Conservation (phyloP, 2,329 filamentous ascomycete species). For the Phaeosphaeriaceae sp. region DNA sequence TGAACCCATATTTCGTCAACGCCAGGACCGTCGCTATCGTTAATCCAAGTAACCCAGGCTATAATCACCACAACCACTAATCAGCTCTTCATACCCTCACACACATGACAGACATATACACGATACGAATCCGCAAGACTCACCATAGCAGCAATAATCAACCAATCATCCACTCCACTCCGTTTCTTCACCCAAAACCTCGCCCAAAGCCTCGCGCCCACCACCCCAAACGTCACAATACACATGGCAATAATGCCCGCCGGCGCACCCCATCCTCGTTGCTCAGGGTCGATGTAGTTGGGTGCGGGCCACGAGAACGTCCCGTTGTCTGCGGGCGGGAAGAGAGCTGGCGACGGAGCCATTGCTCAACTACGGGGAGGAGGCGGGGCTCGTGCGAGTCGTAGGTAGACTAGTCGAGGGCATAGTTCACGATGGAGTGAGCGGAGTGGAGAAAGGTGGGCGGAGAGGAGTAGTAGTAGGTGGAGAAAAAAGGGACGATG, state of each 20-base stretch:
- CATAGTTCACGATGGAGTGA: neutral
- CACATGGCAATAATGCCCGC: conserved; percentile 14
- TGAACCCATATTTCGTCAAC: conserved; percentile 15
- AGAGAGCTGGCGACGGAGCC: conserved; percentile 11
- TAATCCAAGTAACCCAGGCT: conserved; percentile 12
- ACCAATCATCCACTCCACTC: conserved; percentile 22
- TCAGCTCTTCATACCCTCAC: neutral
- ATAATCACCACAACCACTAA: neutral
- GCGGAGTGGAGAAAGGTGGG: neutral
- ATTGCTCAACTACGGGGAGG: neutral
- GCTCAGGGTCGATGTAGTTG: conserved; percentile 14
- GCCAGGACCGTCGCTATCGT: conserved; percentile 16
- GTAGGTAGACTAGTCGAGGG: neutral
- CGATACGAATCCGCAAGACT: too few relatives aligned
- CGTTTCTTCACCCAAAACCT: conserved; percentile 15
- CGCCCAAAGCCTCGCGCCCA: conserved; percentile 20
- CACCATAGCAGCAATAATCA: conserved; percentile 23
- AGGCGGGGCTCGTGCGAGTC: neutral
- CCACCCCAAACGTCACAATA: conserved; percentile 14
- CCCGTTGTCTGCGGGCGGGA: conserved; percentile 12
- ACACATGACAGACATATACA: too few relatives aligned
- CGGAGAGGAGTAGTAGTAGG: neutral
- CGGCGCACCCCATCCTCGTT: conserved; percentile 11
- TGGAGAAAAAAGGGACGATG: neutral
- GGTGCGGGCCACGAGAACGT: conserved; percentile 14